A percentile compares a stretch with the other conserved stretches of the same genome.
phyloP scores from a whole-genome alignment of 2,329 filamentous ascomycete genomes.

The Pseudocercospora ulei region DNA sequence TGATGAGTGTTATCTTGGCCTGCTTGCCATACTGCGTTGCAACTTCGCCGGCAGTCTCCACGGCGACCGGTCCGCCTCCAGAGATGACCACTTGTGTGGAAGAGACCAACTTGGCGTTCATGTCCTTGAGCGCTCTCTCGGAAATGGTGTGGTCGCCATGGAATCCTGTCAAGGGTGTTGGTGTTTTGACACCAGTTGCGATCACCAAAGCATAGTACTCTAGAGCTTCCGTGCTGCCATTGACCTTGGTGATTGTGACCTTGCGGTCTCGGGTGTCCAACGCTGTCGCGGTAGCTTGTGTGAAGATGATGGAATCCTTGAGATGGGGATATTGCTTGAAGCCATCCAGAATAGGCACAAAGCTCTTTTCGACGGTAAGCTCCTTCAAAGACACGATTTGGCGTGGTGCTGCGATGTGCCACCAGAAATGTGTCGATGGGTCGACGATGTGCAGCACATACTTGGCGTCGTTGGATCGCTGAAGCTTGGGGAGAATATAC shows the following conservation, averaged over 20 bases:
- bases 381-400: constrained; percentile 43
- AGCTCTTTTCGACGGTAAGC: constrained; percentile 42
- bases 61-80: constrained; percentile 35
- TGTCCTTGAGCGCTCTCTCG: constrained; percentile 29
- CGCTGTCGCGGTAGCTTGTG: constrained; percentile 43
- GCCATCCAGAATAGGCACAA: constrained; percentile 43
- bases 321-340: constrained; percentile 45
- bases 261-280: constrained; percentile 40
- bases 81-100: constrained; percentile 33
- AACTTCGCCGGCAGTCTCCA: constrained; percentile 36
- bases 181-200: constrained; percentile 46
- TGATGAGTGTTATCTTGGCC: constrained; percentile 42
- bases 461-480: constrained; percentile 26
- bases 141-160: constrained; percentile 34
- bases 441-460: constrained; percentile 50
- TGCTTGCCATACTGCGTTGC: constrained; percentile 33
- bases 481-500: constrained; percentile 42
- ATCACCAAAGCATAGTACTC: constrained; percentile 49
- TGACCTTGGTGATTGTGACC: constrained; percentile 37
- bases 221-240: constrained; percentile 33
- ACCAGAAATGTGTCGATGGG: constrained; percentile 47
- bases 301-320: constrained; percentile 37
- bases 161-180: constrained; percentile 39
- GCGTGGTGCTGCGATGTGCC: constrained; percentile 46
- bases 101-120: constrained; percentile 31